These are phyloP conservation scores for Lonicera japonica DNA, from an alignment of 129 eudicot genomes.

Conservation along the genomic window DNA sequence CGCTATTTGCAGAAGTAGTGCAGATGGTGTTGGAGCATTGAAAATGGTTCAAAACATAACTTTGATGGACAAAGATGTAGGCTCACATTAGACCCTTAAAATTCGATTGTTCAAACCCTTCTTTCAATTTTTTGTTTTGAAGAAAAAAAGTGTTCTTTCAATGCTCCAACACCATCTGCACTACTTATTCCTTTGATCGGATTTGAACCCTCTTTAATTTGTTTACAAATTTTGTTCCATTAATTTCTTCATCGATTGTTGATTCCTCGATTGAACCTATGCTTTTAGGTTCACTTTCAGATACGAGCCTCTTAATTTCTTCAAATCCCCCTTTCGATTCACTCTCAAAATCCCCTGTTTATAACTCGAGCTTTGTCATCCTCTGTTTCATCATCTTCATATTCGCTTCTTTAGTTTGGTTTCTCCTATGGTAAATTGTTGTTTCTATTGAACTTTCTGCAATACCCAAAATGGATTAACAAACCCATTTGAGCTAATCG, in stretches of 20 bases:
- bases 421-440: constrained; percentile 16
- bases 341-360: constrained; percentile 20
- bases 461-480: constrained; percentile 29
- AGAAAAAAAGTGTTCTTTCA: too few species aligned
- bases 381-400: constrained; percentile 1
- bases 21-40: constrained; percentile 8
- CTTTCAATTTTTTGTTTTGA: too few species aligned
- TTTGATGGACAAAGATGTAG: too few species aligned
- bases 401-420: constrained; percentile 4
- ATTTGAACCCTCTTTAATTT: constrained; percentile 18
- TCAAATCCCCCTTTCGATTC: background rate
- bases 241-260: constrained; percentile 2
- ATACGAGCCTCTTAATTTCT: background rate
- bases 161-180: constrained; percentile 6
- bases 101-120: too few species aligned
- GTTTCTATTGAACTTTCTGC: constrained; percentile 15
- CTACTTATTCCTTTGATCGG: constrained; percentile 10
- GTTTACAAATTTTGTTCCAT: background rate
- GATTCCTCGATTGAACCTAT: background rate
- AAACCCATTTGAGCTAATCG: constrained; percentile 19
- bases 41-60: too few species aligned
- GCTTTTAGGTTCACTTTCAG: background rate
- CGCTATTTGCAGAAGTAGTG: too few species aligned
- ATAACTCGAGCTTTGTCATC: background rate
- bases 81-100: too few species aligned